Evolutionary conservation across 192 early-diverging fungal species (phyloP).

Genomic region (Coemansia umbellata): DNA sequence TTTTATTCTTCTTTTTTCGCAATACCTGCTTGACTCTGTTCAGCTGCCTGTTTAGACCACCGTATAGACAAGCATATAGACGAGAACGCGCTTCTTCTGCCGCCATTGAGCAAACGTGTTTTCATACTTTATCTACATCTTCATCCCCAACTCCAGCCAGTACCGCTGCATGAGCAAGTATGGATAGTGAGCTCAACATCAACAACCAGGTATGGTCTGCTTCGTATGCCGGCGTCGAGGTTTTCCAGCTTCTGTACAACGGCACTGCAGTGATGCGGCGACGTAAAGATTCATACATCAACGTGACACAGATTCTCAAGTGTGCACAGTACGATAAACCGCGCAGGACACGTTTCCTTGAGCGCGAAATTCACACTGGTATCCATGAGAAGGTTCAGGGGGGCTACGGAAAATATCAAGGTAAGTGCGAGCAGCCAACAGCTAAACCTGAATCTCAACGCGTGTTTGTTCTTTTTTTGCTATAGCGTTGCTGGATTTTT

Average conservation of each 20-base stretch:
- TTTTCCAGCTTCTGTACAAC: constrained; percentile 74
- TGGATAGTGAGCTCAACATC: no score
- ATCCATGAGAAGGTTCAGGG: constrained; percentile 94
- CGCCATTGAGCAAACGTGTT: no score
- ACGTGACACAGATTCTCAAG: constrained; percentile 93
- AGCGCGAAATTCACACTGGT: constrained; percentile 75
- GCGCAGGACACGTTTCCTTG: constrained; percentile 81
- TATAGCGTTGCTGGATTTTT: no score
- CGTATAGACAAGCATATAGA: no score
- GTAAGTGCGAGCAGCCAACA: constrained; percentile 44
- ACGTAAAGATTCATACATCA: constrained; percentile 74
- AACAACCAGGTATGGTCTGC: constrained; percentile 47
- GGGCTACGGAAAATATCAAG: constrained; percentile 94
- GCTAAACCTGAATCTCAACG: not conserved
- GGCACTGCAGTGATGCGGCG: constrained; percentile 77
- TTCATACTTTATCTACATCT: no score
- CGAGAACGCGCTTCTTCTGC: no score
- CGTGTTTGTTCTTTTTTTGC: not conserved
- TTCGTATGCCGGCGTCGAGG: constrained; percentile 61
- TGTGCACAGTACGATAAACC: constrained; percentile 85
- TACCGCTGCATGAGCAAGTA: no score
- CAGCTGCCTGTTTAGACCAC: no score
- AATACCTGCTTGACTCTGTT: no score
- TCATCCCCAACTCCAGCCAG: no score
- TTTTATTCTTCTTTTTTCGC: no score